phyloP scores from a whole-genome alignment of 139 green algal genomes.

The Chlorella sp. region DNA sequence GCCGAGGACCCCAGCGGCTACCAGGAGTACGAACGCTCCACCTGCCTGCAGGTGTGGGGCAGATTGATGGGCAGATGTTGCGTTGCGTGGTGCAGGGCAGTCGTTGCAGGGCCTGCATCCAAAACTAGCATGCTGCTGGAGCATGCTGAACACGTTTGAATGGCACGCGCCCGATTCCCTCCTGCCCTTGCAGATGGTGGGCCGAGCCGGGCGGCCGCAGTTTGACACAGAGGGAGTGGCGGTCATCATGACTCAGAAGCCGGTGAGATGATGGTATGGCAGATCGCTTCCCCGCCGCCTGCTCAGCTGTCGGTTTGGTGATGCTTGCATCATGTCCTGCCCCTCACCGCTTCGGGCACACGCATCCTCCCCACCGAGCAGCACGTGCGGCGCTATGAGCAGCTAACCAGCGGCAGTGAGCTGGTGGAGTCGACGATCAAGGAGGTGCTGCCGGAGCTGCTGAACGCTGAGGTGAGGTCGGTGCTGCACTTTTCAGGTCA shows the following conservation, averaged over 20 bases:
- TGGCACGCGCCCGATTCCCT: background rate
- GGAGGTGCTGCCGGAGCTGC: constrained; percentile 72
- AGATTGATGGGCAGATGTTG: too few species aligned
- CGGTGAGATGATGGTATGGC: constrained; percentile 21
- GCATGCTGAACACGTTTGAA: too few species aligned
- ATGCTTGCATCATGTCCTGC: background rate
- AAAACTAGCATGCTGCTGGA: background rate
- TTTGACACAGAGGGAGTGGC: constrained; percentile 91
- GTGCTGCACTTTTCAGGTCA: too few species aligned
- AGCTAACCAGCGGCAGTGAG: constrained; percentile 53
- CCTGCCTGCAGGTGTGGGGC: constrained; percentile 55
- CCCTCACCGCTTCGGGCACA: background rate
- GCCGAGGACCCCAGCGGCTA: constrained; percentile 64
- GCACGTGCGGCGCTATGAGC: constrained; percentile 58
- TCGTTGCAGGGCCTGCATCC: background rate
- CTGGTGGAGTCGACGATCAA: constrained; percentile 30
- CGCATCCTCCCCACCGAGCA: constrained; percentile 3
- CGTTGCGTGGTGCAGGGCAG: background rate
- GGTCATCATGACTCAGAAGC: constrained; percentile 93
- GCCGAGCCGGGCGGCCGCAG: constrained; percentile 89
- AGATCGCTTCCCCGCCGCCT: background rate
- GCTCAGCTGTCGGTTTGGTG: background rate
- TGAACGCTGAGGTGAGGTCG: constrained; percentile 70
- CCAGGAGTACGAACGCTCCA: constrained; percentile 87
- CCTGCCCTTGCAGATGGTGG: constrained; percentile 78